Base-by-base conservation (phyloP, 2,329 filamentous ascomycete genomes). In the Clarireedia monteithiana region DNA sequence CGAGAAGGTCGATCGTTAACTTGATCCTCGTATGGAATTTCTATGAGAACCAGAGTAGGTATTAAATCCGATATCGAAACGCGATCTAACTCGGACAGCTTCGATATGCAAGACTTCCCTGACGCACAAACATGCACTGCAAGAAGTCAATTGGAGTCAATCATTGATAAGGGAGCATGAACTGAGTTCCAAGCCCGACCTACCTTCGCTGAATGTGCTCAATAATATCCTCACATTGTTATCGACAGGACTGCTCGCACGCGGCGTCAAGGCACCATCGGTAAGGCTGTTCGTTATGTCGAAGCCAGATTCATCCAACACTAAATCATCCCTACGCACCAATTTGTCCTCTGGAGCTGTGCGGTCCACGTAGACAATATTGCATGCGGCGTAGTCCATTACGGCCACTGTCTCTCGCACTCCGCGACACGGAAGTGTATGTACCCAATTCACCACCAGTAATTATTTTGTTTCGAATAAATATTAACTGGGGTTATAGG, bases 41-140 rank as follows among this genome's bases (percentile, higher is more conserved):
- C 77, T 62, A 81, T 73, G 46, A 82, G 74, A 20, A 79, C 78
- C 50, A 83, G 74, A 5, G 78, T 77, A n/a, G 80, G 80, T 50
- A 73, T 75, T 61, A 74, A 74, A 50, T 77, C 73, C 55, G 65
- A 67, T 39, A 71, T 70, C 30, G 72, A 72, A 48, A 69, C 69
- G 53, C 77, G 75, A 62, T 72, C 75, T 36, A 82, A 67, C 60
- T 80, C 76, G 54, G 75, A 74, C 20, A 82, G 68, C 64, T 78
- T 77, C 15, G 72, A 69, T 60, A 79, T 72, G 62, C 81, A 81
- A 20, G 77, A 75, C 56, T 74, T 71, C 49, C 76, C 78, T 9
- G 74, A 75, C 46, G 73, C 73, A 64, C 78, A 82, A 39, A 81
- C 69, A 62, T 78, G 77, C 53, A 83, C 78, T 81, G 60, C 36